phyloP scores from a whole-genome alignment of 371 early-diverging fungal species.

The Rhizopus stolonifer region DNA sequence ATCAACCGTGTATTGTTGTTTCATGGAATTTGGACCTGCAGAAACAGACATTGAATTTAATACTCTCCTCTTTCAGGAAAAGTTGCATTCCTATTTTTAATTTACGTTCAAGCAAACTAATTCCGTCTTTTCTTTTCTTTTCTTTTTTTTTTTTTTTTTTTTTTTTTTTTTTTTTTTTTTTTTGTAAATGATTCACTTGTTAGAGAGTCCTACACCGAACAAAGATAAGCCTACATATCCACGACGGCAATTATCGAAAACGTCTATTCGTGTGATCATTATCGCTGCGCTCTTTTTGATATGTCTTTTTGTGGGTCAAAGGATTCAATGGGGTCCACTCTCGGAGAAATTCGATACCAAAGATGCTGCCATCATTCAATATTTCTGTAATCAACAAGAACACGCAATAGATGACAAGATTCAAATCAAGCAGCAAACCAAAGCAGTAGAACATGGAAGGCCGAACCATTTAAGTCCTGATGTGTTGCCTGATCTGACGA shows the following conservation, averaged over 20 bases:
- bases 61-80: neutral
- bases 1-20: neutral
- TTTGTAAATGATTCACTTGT: neutral
- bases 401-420: neutral
- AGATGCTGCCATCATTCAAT: constrained; percentile 15
- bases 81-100: neutral
- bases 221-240: neutral
- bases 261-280: neutral
- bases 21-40: constrained; percentile 2
- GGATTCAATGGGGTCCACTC: constrained; percentile 6
- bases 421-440: neutral
- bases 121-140: neutral
- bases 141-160: neutral
- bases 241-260: neutral
- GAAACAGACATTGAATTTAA: constrained; percentile 1
- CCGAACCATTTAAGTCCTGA: constrained; percentile 1
- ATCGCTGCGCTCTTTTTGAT: neutral
- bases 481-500: constrained; percentile 9
- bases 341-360: constrained; percentile 10
- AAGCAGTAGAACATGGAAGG: constrained; percentile 4
- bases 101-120: too few relatives aligned
- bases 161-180: neutral
- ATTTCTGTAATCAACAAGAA: constrained; percentile 17
- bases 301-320: constrained; percentile 17
- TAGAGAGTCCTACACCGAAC: neutral